Evolutionary conservation across 2,329 filamentous ascomycete genomes (phyloP), one percentile per base, ranked within the genome.

Genomic region (Colletotrichum liriopes): DNA sequence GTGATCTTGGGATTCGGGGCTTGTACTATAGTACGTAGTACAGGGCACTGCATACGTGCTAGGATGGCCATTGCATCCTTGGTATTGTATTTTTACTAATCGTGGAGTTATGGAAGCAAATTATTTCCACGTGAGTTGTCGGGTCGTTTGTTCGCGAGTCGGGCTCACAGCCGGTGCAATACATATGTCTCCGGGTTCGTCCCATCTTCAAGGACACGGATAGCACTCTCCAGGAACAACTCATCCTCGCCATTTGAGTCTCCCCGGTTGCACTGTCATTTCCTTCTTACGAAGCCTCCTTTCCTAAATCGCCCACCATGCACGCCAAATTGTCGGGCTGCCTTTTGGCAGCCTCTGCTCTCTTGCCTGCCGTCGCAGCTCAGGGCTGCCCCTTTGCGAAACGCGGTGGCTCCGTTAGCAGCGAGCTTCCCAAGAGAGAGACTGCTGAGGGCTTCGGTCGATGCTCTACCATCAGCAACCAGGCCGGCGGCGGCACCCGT

Each of bases 401-500:
- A 32, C 70, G 70, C 12, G 70, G 71, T n/a, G 60, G 65, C 60
- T 20, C 43, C 20, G 70, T 65, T 54, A 49, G 26, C 65, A 69
- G 54, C 39, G 63, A 67, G 39, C 66, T 72, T 5, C 59, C 70
- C 60, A 70, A 64, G 60, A 68, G 58, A 39, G 58, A 62, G 11
- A 54, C 67, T 5, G 47, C 60, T 39, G 67, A 49, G 29, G 39
- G 32, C 35, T 71, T 72, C 12, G 70, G 70, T 16, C 54, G 61
- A 32, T 72, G 70, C 41, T 60, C 70, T 9, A 70, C 29, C 18
- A 47, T 55, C 6, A 71, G 70, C 77, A 86, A 86, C 71, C 81
- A 84, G 60, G 86, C 82, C 69, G 92, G 92, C 75, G 89, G 89
- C 77, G 93, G 93, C 77, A 93, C 91, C 77, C 84, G 85, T 73